Conservation (phyloP, 495 filamentous ascomycete species). For the Pyrenopolyporus hunteri region DNA sequence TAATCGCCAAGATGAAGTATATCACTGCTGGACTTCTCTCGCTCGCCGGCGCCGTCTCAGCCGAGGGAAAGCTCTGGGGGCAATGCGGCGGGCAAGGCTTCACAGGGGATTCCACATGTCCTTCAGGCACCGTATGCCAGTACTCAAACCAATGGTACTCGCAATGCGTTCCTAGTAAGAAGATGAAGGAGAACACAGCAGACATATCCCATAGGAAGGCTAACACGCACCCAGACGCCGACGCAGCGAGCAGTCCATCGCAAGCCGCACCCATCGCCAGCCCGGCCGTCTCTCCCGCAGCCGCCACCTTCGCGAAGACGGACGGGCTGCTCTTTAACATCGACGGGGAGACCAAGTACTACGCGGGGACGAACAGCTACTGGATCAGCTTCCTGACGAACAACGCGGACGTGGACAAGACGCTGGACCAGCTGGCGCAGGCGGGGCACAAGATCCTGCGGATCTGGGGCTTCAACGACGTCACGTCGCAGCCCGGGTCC, state of each 20-base stretch:
- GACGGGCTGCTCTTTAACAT: constrained; percentile 58
- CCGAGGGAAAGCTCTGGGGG: constrained; percentile 40
- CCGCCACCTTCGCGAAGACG: constrained; percentile 23
- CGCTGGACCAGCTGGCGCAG: constrained; percentile 53
- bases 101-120: constrained; percentile 54
- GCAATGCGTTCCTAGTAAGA: constrained; percentile 48
- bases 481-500: constrained; percentile 46
- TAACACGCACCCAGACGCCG: constrained; percentile 7
- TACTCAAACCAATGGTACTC: constrained; percentile 56
- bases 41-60: constrained; percentile 23
- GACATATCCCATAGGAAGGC: constrained; percentile 7
- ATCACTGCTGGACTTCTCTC: constrained; percentile 27
- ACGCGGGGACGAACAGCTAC: constrained; percentile 74
- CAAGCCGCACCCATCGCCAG: not conserved
- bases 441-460: constrained; percentile 72
- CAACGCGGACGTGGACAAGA: constrained; percentile 67
- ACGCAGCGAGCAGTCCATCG: not conserved
- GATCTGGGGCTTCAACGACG: constrained; percentile 76
- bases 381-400: constrained; percentile 74
- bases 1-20: constrained; percentile 38
- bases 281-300: not conserved
- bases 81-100: constrained; percentile 60
- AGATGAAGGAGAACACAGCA: not conserved
- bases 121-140: constrained; percentile 50
- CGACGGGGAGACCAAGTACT: constrained; percentile 66